Conservation (phyloP, 2,329 filamentous ascomycete species). For the Cadophora sp. region DNA sequence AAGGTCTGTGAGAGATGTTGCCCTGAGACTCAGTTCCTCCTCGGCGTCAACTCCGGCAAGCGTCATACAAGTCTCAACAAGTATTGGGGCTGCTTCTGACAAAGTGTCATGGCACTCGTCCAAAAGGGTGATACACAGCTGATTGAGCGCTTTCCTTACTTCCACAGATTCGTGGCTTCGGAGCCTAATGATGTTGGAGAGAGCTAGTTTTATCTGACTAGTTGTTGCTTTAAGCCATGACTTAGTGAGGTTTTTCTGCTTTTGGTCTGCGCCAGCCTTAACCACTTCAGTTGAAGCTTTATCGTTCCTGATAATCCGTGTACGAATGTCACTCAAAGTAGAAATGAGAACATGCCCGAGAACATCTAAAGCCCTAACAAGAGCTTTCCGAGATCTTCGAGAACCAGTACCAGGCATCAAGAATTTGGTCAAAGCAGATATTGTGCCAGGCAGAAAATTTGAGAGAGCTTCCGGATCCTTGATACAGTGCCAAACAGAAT, state of each 20-base stretch:
- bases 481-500: slow-evolving; percentile 67
- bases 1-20: slow-evolving; percentile 65
- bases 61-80: slow-evolving; percentile 82
- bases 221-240: slow-evolving; percentile 83
- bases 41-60: slow-evolving; percentile 62
- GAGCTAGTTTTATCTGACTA: slow-evolving; percentile 81
- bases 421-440: slow-evolving; percentile 78
- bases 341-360: slow-evolving; percentile 61
- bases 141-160: slow-evolving; percentile 71
- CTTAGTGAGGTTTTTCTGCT: slow-evolving; percentile 48
- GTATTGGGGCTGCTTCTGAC: slow-evolving; percentile 69
- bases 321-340: slow-evolving; percentile 64
- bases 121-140: slow-evolving; percentile 76
- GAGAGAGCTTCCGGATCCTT: slow-evolving; percentile 78
- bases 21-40: slow-evolving; percentile 44
- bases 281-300: slow-evolving; percentile 39
- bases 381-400: slow-evolving; percentile 65
- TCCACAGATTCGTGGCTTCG: slow-evolving; percentile 73
- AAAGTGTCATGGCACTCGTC: slow-evolving; percentile 81
- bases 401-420: slow-evolving; percentile 72
- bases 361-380: slow-evolving; percentile 66
- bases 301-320: slow-evolving; percentile 48
- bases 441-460: slow-evolving; percentile 85
- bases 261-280: slow-evolving; percentile 38
- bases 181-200: slow-evolving; percentile 79